phyloP scores from a whole-genome alignment of 805 yeast species.

The Saccharomyces eubayanus region DNA sequence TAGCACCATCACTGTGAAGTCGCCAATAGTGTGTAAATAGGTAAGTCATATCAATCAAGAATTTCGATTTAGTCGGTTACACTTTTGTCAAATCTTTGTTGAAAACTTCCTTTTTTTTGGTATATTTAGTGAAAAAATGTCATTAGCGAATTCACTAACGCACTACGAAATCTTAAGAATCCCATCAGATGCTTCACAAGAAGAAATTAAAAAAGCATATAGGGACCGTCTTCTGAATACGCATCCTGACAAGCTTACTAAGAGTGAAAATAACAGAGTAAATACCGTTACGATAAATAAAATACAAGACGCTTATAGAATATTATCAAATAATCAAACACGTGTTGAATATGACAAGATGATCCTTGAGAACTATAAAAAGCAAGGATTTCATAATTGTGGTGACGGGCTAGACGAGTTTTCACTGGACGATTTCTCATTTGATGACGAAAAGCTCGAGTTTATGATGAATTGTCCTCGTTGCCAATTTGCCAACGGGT shows the following conservation, averaged over 20 bases:
- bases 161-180: conserved; percentile 57
- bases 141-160: conserved; percentile 10
- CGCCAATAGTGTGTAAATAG: neutral
- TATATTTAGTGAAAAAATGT: neutral
- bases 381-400: conserved; percentile 29
- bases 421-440: conserved; percentile 54
- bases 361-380: conserved; percentile 30
- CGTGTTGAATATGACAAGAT: conserved; percentile 47
- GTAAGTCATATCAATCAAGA: neutral
- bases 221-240: conserved; percentile 44
- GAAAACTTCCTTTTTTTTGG: neutral
- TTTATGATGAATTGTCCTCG: conserved; percentile 54
- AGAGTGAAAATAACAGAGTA: neutral
- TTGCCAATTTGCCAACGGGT: conserved; percentile 47
- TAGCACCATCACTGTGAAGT: neutral
- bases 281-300: conserved; percentile 27
- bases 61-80: neutral
- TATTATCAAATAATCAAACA: conserved; percentile 35
- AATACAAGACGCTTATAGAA: conserved; percentile 58
- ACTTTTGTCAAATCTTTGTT: neutral
- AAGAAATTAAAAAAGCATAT: conserved; percentile 56
- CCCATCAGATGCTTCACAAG: conserved; percentile 29
- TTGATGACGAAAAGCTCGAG: conserved; percentile 32
- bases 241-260: conserved; percentile 70
- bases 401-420: conserved; percentile 67